Conservation (phyloP, 2,329 filamentous ascomycete genomes). For the Trichoderma afroharzianum region DNA sequence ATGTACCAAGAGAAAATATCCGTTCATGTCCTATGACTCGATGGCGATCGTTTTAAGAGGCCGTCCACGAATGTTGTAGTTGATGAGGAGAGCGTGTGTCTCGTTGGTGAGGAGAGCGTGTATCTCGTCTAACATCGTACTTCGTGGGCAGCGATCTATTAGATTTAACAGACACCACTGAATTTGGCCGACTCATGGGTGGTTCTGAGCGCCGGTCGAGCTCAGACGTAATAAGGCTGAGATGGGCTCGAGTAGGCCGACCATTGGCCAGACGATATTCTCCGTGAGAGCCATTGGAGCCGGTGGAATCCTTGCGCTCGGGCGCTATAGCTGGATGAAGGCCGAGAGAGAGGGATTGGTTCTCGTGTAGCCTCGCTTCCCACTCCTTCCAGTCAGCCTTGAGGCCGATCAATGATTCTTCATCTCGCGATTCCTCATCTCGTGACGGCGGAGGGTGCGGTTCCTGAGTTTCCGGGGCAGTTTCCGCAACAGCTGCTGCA, state of each 20-base stretch:
- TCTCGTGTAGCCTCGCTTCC: conserved; percentile 34
- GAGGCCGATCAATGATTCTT: conserved; percentile 20
- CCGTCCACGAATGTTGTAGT: not conserved
- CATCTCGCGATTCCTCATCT: not conserved
- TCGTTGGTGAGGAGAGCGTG: not conserved
- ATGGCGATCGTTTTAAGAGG: not conserved
- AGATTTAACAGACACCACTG: not conserved
- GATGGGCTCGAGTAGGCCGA: not conserved
- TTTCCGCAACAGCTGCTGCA: not conserved
- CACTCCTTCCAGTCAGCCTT: conserved; percentile 38
- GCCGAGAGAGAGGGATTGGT: conserved; percentile 28
- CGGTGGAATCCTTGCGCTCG: not conserved
- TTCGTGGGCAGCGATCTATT: not conserved
- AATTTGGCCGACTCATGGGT: not conserved
- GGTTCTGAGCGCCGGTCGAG: not conserved
- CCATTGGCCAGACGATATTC: not conserved
- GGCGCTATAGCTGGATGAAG: conserved; percentile 25
- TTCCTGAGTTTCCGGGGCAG: not conserved
- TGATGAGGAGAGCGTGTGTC: not conserved
- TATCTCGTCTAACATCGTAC: not conserved
- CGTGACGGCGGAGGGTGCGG: not conserved
- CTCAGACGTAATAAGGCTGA: not conserved
- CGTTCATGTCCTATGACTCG: not conserved
- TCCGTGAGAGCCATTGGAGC: not conserved
- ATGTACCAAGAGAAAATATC: not conserved